Evolutionary conservation across 495 filamentous ascomycete genomes (phyloP).

Genomic region (Neurospora intermedia): DNA sequence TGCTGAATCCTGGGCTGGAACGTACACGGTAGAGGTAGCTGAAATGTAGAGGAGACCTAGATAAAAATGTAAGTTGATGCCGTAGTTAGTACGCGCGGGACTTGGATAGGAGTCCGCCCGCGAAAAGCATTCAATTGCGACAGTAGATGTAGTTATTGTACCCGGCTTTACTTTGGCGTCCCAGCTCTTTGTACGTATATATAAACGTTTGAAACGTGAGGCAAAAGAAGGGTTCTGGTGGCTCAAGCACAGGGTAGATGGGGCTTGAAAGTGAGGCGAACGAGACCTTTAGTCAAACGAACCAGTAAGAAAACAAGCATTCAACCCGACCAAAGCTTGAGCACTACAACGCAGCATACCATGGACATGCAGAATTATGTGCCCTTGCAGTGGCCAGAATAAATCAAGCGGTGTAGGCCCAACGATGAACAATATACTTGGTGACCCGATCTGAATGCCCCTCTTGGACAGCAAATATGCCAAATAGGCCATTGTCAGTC

Average conservation of each 20-base stretch:
- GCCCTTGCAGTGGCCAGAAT: constrained; percentile 11
- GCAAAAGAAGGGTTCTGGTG: constrained; percentile 2
- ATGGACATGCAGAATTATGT: constrained; percentile 8
- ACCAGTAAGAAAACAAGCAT: constrained; percentile 12
- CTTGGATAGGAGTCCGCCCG: no score
- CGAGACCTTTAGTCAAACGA: not conserved
- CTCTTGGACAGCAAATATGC: constrained; percentile 10
- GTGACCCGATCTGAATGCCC: constrained; percentile 8
- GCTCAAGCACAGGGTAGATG: constrained; percentile 2
- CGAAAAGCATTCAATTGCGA: no score
- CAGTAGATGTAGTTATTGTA: no score
- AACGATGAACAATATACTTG: constrained; percentile 9
- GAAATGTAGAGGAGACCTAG: no score
- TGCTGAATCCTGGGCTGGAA: no score
- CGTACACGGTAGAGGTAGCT: no score
- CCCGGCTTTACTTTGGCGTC: no score
- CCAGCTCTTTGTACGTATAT: no score
- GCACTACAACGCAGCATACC: constrained; percentile 9
- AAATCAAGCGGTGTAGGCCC: constrained; percentile 15
- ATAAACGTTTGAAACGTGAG: not conserved
- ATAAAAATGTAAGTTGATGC: no score
- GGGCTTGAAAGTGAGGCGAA: constrained; percentile 24
- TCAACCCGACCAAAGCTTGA: not conserved
- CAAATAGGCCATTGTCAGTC: constrained; percentile 8
- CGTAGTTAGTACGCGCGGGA: no score